These are phyloP conservation scores for Arthrobotrys megalospora DNA, from an alignment of 2,329 filamentous ascomycete species.

Conservation along the genomic window DNA sequence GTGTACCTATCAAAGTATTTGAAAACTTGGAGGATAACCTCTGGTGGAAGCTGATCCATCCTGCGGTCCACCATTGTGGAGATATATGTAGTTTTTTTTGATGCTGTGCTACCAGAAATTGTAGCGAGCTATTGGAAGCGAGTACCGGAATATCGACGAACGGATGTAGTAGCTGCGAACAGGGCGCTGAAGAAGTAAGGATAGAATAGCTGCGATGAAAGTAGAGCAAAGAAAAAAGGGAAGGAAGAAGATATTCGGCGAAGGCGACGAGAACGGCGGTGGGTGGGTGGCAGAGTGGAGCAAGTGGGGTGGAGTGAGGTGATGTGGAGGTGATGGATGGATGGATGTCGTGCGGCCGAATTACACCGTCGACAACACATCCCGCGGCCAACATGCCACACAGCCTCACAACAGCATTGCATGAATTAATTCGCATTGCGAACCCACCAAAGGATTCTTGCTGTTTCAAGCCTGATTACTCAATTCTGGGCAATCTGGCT, in stretches of 20 bases:
- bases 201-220: neutral
- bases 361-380: slow-evolving; percentile 43
- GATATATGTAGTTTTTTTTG: slow-evolving; percentile 1
- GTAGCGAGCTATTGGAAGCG: neutral
- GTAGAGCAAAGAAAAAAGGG: neutral
- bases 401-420: neutral
- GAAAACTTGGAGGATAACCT: slow-evolving; percentile 53
- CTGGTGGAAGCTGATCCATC: slow-evolving; percentile 42
- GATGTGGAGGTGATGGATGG: slow-evolving; percentile 30
- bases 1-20: slow-evolving; percentile 48
- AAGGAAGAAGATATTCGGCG: neutral
- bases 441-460: neutral
- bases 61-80: neutral
- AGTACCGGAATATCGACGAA: slow-evolving; percentile 8
- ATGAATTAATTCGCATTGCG: neutral
- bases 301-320: slow-evolving; percentile 24
- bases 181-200: neutral
- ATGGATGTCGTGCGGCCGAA: slow-evolving; percentile 20
- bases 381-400: slow-evolving; percentile 13
- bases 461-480: too few species aligned
- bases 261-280: neutral
- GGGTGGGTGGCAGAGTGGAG: slow-evolving; percentile 24
- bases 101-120: too few species aligned
- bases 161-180: neutral
- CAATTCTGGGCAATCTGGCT: too few species aligned